Conservation (phyloP, 176 grass and related monocot genomes). For the Bothriochloa decipiens region DNA sequence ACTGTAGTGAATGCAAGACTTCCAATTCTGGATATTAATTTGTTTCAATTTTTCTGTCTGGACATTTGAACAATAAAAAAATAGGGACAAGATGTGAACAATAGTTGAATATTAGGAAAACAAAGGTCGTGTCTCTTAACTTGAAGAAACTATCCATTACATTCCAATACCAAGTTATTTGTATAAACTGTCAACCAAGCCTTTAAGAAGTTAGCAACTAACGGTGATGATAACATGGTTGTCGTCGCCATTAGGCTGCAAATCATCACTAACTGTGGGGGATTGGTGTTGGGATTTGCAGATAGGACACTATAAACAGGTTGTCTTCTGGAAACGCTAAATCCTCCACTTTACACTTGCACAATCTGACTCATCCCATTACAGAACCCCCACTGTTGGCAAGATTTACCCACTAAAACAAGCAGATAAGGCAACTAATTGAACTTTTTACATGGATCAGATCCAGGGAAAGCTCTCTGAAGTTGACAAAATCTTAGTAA, state of each 20-base stretch:
- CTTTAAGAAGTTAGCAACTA: constrained; percentile 27
- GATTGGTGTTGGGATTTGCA: neutral
- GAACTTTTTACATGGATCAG: constrained; percentile 14
- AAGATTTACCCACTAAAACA: neutral
- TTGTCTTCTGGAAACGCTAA: neutral
- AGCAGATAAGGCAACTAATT: constrained; percentile 15
- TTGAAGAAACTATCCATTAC: neutral
- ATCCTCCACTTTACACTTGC: neutral
- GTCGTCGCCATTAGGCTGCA: neutral
- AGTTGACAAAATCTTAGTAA: constrained; percentile 3
- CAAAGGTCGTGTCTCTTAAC: neutral
- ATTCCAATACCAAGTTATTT: constrained; percentile 8
- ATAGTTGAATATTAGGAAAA: constrained; percentile 15
- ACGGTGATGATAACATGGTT: neutral
- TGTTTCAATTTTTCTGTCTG: neutral
- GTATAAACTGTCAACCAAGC: neutral
- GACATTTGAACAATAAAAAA: neutral
- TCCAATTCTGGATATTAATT: constrained; percentile 1
- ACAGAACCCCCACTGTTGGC: neutral
- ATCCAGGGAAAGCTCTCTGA: neutral
- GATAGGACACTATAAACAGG: constrained; percentile 1
- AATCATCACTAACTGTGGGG: neutral
- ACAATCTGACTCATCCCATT: neutral
- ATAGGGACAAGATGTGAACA: neutral
- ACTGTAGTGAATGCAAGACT: constrained; percentile 20